Evolutionary conservation across 495 filamentous ascomycete species (phyloP).

Genomic region (Penicillium cosmopolitanum): DNA sequence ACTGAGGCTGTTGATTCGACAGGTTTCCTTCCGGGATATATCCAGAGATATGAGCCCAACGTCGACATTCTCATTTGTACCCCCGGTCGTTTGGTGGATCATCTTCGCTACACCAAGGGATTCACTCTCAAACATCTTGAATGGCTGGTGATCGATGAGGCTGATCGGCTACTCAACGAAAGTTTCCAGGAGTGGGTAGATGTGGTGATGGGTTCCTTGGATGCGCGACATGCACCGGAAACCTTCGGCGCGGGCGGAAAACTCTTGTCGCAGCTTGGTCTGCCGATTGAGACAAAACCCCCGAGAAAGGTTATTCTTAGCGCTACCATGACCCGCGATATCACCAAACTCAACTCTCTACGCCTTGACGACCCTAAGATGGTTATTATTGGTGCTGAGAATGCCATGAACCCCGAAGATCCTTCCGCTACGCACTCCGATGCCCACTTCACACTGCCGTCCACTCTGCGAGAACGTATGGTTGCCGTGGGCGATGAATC

Average conservation of each 20-base stretch:
- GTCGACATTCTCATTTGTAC: slow-evolving; percentile 92
- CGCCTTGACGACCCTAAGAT: slow-evolving; percentile 74
- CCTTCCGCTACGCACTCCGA: slow-evolving; percentile 29
- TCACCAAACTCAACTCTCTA: slow-evolving; percentile 75
- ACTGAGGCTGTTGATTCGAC: slow-evolving; percentile 43
- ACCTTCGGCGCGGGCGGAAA: slow-evolving; percentile 52
- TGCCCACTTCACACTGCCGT: slow-evolving; percentile 63
- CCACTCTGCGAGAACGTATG: slow-evolving; percentile 69
- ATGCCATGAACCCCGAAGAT: slow-evolving; percentile 35
- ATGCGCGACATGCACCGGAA: slow-evolving; percentile 50
- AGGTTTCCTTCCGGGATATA: slow-evolving; percentile 59
- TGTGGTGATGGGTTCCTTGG: slow-evolving; percentile 66
- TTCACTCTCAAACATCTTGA: slow-evolving; percentile 78
- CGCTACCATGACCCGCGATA: slow-evolving; percentile 91
- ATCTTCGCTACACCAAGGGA: slow-evolving; percentile 81
- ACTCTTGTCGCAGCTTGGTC: slow-evolving; percentile 40
- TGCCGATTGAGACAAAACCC: slow-evolving; percentile 43
- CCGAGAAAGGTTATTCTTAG: slow-evolving; percentile 79
- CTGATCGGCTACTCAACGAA: slow-evolving; percentile 87
- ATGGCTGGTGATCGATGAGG: slow-evolving; percentile 95
- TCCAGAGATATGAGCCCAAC: slow-evolving; percentile 64
- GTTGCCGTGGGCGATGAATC: slow-evolving; percentile 73
- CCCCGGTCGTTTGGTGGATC: slow-evolving; percentile 89
- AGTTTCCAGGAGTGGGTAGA: slow-evolving; percentile 92
- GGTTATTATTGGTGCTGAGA: slow-evolving; percentile 66